phyloP scores from a whole-genome alignment of 805 yeast genomes.

The Blastobotrys robertii region DNA sequence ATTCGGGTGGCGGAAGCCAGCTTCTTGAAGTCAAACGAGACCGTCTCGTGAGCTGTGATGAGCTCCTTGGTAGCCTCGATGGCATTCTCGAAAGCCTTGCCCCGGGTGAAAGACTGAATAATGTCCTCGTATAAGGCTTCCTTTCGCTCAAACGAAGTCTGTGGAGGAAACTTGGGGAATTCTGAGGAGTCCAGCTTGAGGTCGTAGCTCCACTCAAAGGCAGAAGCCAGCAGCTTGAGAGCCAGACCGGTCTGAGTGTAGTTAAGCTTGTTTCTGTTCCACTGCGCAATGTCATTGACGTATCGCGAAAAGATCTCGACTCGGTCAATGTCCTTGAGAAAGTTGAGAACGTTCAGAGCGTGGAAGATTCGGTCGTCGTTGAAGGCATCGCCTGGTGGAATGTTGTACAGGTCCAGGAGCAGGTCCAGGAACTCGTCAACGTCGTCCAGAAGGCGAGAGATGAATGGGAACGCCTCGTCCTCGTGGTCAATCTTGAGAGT shows the following conservation, averaged over 20 bases:
- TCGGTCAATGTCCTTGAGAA: slow-evolving; percentile 63
- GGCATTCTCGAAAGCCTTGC: slow-evolving; percentile 71
- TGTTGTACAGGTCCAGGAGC: slow-evolving; percentile 55
- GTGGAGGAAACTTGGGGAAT: slow-evolving; percentile 69
- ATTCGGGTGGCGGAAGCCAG: slow-evolving; percentile 61
- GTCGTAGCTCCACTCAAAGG: slow-evolving; percentile 55
- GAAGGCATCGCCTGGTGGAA: slow-evolving; percentile 75
- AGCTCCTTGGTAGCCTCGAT: slow-evolving; percentile 69
- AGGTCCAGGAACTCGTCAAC: slow-evolving; percentile 47
- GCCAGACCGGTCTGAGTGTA: slow-evolving; percentile 77
- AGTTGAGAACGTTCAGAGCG: slow-evolving; percentile 64
- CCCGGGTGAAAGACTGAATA: slow-evolving; percentile 59
- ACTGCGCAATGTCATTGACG: slow-evolving; percentile 62
- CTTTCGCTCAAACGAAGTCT: slow-evolving; percentile 70
- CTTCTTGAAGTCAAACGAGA: slow-evolving; percentile 67
- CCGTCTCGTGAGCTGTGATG: slow-evolving; percentile 59
- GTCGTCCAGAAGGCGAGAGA: slow-evolving; percentile 38
- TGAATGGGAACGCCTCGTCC: slow-evolving; percentile 52
- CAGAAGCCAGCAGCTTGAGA: slow-evolving; percentile 64
- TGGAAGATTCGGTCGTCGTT: slow-evolving; percentile 82
- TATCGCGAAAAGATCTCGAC: slow-evolving; percentile 77
- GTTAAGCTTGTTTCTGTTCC: slow-evolving; percentile 49
- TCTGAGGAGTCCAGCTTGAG: slow-evolving; percentile 43
- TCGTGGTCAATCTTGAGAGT: slow-evolving; percentile 48
- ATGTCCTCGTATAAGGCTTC: slow-evolving; percentile 61